Conservation (phyloP, 2,329 filamentous ascomycete genomes). For the Helotiales sp. region DNA sequence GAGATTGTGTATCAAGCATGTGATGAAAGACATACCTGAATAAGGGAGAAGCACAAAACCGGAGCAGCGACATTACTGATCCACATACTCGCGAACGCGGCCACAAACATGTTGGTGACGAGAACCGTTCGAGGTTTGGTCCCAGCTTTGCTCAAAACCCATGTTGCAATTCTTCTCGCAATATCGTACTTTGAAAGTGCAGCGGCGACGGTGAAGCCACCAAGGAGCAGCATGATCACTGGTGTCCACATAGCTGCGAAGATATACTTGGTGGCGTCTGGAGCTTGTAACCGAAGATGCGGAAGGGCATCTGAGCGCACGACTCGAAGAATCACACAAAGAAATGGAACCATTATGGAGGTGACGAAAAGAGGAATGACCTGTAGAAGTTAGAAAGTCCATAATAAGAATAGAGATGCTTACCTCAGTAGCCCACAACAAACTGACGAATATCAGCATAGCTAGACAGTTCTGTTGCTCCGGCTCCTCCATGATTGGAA, state of each 20-base stretch:
- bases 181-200: slow-evolving; percentile 97
- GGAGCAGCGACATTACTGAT: slow-evolving; percentile 98
- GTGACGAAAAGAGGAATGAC: slow-evolving; percentile 97
- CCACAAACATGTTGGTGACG: slow-evolving; percentile 98
- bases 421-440: slow-evolving; percentile 96
- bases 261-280: slow-evolving; percentile 78
- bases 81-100: slow-evolving; percentile 97
- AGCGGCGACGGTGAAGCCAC: slow-evolving; percentile 93
- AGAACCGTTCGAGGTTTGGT: slow-evolving; percentile 87
- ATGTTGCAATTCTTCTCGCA: slow-evolving; percentile 94
- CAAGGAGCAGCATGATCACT: slow-evolving; percentile 96
- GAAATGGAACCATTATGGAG: slow-evolving; percentile 87
- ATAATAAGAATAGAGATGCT: slow-evolving; percentile 32
- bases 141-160: slow-evolving; percentile 93
- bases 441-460: slow-evolving; percentile 87
- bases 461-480: slow-evolving; percentile 97
- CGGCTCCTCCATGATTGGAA: slow-evolving; percentile 80
- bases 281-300: slow-evolving; percentile 71
- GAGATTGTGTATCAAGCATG: neutral
- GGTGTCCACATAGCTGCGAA: slow-evolving; percentile 99
- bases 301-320: slow-evolving; percentile 75
- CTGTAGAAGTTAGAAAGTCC: slow-evolving; percentile 42
- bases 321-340: slow-evolving; percentile 83
- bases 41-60: slow-evolving; percentile 95
- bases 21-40: slow-evolving; percentile 62